Conservation (phyloP, 116 monocot species). For the Papilionanthe hybrid region DNA sequence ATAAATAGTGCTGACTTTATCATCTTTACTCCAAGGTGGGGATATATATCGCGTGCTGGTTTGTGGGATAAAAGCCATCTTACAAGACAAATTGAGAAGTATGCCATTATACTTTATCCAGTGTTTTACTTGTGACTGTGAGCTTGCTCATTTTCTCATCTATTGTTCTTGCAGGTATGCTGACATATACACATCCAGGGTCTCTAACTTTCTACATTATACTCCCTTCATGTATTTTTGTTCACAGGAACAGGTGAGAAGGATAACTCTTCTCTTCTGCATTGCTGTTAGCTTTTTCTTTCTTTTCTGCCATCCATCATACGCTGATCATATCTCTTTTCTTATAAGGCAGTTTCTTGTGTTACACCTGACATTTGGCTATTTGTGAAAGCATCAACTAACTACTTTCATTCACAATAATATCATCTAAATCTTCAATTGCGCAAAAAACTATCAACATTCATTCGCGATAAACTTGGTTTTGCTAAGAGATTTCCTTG, state of each 20-base stretch:
- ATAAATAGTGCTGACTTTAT: not conserved
- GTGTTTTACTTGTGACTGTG: constrained; percentile 2
- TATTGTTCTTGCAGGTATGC: constrained; percentile 57
- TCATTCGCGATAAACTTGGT: no score
- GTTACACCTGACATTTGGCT: no score
- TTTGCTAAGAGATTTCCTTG: no score
- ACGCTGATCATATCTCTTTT: not conserved
- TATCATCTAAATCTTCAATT: no score
- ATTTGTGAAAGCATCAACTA: no score
- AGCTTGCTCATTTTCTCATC: not conserved
- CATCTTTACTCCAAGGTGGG: constrained; percentile 56
- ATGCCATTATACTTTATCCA: not conserved
- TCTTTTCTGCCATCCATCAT: not conserved
- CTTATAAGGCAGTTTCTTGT: no score
- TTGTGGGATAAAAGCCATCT: constrained; percentile 97
- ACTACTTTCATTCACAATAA: no score
- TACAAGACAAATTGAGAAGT: constrained; percentile 96
- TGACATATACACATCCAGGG: constrained; percentile 95
- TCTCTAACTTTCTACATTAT: constrained; percentile 89
- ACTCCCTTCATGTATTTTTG: constrained; percentile 97
- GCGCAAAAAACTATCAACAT: no score
- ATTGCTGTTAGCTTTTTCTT: not conserved
- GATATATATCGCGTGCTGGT: constrained; percentile 90
- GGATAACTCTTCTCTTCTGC: not conserved
- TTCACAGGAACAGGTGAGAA: constrained; percentile 80